phyloP scores from a whole-genome alignment of 768 basidiomycete genomes.

The Epithele typhae region DNA sequence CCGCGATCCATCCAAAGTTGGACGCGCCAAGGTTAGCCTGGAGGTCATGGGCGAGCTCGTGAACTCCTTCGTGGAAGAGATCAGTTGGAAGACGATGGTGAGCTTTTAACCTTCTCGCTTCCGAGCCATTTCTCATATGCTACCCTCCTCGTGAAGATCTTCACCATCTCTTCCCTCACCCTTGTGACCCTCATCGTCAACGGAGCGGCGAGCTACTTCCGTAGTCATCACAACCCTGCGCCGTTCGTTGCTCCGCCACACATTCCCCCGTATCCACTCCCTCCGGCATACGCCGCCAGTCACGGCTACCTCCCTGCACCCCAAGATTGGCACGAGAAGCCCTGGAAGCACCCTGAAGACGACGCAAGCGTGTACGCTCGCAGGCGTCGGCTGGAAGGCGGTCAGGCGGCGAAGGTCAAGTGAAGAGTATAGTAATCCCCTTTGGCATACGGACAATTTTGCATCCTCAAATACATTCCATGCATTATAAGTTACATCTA shows the following conservation, averaged over 20 bases:
- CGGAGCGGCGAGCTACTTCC: constrained; percentile 73
- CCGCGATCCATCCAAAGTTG: constrained; percentile 85
- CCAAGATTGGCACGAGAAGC: constrained; percentile 39
- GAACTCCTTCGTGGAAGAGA: constrained; percentile 94
- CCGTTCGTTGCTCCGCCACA: constrained; percentile 13
- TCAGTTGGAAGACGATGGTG: constrained; percentile 96
- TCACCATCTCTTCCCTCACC: constrained; percentile 69
- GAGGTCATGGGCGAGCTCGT: constrained; percentile 96
- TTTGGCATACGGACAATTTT: too few species aligned
- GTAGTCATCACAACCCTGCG: constrained; percentile 49
- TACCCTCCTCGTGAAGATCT: constrained; percentile 58
- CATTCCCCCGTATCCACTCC: constrained; percentile 30
- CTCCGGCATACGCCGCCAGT: constrained; percentile 42
- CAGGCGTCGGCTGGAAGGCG: constrained; percentile 23
- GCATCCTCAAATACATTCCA: too few species aligned
- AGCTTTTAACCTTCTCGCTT: constrained; percentile 23
- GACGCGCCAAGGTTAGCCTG: constrained; percentile 85
- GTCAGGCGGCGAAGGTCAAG: constrained; percentile 19
- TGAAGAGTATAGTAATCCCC: too few species aligned
- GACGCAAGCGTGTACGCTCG: constrained; percentile 15
- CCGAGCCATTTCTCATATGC: not conserved
- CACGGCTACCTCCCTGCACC: constrained; percentile 47
- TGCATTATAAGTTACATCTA: too few species aligned
- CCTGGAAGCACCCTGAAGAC: constrained; percentile 24
- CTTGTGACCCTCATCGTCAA: constrained; percentile 82